Evolutionary conservation across 768 basidiomycete genomes (phyloP).

Genomic region (Clavaria fumosa): DNA sequence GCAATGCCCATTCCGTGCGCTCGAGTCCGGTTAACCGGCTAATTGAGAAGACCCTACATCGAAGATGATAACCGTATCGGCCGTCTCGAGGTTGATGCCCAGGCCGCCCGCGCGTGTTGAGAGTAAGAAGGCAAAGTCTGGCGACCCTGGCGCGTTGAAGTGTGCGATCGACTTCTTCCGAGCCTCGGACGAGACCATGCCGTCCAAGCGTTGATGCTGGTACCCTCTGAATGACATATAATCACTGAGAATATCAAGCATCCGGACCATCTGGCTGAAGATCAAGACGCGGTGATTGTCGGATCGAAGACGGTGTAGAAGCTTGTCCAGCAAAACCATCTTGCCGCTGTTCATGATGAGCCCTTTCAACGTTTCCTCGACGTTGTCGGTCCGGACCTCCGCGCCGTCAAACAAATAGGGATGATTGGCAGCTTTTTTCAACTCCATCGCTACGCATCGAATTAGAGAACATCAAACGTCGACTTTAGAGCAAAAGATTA

Average conservation of each 20-base stretch:
- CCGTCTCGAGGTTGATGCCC: conserved; percentile 97
- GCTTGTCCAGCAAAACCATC: conserved; percentile 95
- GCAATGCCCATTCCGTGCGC: no score
- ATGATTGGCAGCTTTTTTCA: conserved; percentile 98
- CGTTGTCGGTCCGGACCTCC: conserved; percentile 41
- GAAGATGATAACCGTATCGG: conserved; percentile 97
- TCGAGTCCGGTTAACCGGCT: no score
- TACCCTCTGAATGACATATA: conserved; percentile 88
- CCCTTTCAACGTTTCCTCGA: conserved; percentile 84
- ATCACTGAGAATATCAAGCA: conserved; percentile 96
- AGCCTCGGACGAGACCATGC: conserved; percentile 84
- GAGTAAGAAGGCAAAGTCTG: conserved; percentile 92
- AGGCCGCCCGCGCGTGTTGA: conserved; percentile 95
- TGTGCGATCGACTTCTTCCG: conserved; percentile 94
- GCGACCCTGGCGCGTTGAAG: conserved; percentile 86
- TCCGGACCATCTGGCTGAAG: conserved; percentile 98
- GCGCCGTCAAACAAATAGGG: conserved; percentile 97
- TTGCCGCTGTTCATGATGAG: conserved; percentile 98
- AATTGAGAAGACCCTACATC: conserved; percentile 61
- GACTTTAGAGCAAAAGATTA: conserved; percentile 12
- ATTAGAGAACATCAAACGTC: conserved; percentile 5
- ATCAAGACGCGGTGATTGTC: conserved; percentile 96
- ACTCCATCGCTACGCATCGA: conserved; percentile 66
- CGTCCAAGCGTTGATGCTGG: conserved; percentile 87
- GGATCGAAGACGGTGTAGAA: conserved; percentile 73